Percentiles rank a stretch among this genome's conserved stretches.
Conservation (phyloP, 225 moss, liverwort and hornwort species). For the Sphagnum contortum region DNA sequence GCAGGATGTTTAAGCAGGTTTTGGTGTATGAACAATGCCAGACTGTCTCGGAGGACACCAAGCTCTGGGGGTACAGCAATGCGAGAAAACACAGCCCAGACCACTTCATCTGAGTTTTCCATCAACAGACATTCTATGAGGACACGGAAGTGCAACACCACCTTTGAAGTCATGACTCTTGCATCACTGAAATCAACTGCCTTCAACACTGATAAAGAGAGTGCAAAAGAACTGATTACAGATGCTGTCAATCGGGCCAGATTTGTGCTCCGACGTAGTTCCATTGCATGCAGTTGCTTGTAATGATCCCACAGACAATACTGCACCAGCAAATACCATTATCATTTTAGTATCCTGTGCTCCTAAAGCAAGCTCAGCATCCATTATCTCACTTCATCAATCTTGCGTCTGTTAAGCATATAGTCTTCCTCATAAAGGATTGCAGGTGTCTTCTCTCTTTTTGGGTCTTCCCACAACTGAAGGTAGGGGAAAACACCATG, state of each 20-base stretch:
- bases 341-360: background rate
- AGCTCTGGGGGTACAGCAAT: slow-evolving; percentile 65
- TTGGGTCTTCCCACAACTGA: too few relatives aligned
- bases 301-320: slow-evolving; percentile 97
- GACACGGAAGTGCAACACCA: slow-evolving; percentile 72
- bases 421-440: background rate
- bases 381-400: too few relatives aligned
- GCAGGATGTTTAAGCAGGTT: slow-evolving; percentile 19
- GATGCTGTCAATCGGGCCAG: slow-evolving; percentile 71
- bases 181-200: slow-evolving; percentile 76
- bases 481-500: too few relatives aligned
- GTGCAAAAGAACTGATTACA: slow-evolving; percentile 45
- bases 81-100: slow-evolving; percentile 78
- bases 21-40: slow-evolving; percentile 56
- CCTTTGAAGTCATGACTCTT: slow-evolving; percentile 59
- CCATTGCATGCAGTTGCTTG: slow-evolving; percentile 84
- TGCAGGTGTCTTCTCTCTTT: background rate
- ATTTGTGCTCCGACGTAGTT: slow-evolving; percentile 65
- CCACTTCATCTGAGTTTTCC: slow-evolving; percentile 45
- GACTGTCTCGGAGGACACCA: slow-evolving; percentile 47
- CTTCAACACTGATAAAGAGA: slow-evolving; percentile 80
- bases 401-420: background rate
- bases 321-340: slow-evolving; percentile 22
- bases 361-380: too few relatives aligned
- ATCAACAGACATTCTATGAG: slow-evolving; percentile 55